Evolutionary conservation across 2,329 filamentous ascomycete genomes (phyloP).

Genomic region (Aspergillus candidus): DNA sequence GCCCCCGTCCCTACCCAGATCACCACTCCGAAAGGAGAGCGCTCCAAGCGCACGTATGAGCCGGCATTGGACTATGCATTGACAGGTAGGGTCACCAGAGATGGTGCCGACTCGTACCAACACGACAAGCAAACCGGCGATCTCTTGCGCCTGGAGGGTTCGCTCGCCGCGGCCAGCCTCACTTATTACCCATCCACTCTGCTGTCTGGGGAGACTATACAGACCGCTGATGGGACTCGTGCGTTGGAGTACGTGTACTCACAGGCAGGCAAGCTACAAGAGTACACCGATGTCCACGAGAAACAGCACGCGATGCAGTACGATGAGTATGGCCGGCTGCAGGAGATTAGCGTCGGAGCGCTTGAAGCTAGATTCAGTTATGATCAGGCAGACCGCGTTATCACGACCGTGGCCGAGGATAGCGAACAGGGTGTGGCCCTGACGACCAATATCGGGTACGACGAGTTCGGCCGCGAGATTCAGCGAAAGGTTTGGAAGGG

Average conservation of each 20-base stretch:
- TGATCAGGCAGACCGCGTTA: not conserved
- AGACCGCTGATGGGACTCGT: not conserved
- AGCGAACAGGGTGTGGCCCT: not conserved
- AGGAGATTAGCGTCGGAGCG: not conserved
- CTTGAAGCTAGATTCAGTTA: not conserved
- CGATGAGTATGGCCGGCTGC: not conserved
- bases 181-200: not conserved
- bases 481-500: not conserved
- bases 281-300: constrained; percentile 8
- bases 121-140: constrained; percentile 1
- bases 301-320: constrained; percentile 4
- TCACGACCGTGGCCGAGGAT: not conserved
- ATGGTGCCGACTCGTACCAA: not conserved
- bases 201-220: not conserved
- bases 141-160: not conserved
- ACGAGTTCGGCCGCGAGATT: constrained; percentile 2
- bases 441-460: not conserved
- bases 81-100: not conserved
- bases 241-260: not conserved
- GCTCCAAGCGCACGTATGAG: not conserved
- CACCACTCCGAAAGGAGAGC: not conserved
- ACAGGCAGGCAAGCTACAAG: constrained; percentile 4
- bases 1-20: not conserved
- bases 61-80: not conserved
- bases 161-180: not conserved